phyloP scores from a whole-genome alignment of 345 rosid species.

The Brassica nigra region DNA sequence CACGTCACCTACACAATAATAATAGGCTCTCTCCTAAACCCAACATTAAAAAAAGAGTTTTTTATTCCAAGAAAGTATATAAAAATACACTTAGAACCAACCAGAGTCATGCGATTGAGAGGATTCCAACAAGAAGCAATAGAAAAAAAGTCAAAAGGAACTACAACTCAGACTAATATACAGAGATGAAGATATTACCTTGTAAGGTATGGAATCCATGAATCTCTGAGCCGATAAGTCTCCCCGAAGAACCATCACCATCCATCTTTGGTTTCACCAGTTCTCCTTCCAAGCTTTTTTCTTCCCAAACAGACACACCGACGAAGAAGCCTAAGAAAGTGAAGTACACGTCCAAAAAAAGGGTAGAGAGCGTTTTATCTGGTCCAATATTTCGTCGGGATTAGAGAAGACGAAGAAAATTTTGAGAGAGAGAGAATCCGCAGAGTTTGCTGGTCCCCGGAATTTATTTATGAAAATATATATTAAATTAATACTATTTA shows the following conservation, averaged over 20 bases:
- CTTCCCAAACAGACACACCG: background rate
- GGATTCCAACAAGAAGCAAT: constrained; percentile 1
- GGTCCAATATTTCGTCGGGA: constrained; percentile 17
- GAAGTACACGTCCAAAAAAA: background rate
- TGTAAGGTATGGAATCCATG: constrained; percentile 81
- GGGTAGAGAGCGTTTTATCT: background rate
- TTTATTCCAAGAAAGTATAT: background rate
- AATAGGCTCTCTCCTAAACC: constrained; percentile 11
- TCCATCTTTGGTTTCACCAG: constrained; percentile 43
- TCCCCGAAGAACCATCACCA: constrained; percentile 36
- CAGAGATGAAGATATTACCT: constrained; percentile 46
- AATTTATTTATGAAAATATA: background rate
- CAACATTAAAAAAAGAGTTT: background rate
- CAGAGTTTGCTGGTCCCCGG: constrained; percentile 24
- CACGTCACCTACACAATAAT: constrained; percentile 19
- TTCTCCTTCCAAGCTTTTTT: background rate
- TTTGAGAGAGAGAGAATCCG: background rate
- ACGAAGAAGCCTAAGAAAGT: constrained; percentile 10
- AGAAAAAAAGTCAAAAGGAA: background rate
- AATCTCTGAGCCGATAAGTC: constrained; percentile 72
- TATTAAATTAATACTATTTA: background rate
- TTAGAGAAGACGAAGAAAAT: background rate
- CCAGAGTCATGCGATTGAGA: background rate
- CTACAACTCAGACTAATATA: background rate
- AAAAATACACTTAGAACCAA: constrained; percentile 1